These are phyloP conservation scores for Onygena corvina DNA, from an alignment of 2,329 filamentous ascomycete species.

Conservation along the genomic window DNA sequence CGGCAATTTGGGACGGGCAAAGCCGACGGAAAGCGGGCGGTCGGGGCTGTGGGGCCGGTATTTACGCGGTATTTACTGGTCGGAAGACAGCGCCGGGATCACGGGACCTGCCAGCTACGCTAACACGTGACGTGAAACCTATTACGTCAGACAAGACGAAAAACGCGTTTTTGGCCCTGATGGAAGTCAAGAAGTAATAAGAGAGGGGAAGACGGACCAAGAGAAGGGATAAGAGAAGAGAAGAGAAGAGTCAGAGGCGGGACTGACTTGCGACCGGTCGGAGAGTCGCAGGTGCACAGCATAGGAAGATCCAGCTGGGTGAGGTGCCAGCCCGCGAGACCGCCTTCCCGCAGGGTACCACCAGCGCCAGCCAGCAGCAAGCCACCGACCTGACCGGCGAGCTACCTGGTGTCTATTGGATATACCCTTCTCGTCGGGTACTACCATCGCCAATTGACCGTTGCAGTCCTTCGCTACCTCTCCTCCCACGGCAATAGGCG, in stretches of 20 bases:
- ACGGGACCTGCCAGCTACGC: not conserved
- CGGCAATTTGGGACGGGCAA: not conserved
- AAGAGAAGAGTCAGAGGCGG: no score
- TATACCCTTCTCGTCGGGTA: not conserved
- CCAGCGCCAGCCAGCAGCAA: no score
- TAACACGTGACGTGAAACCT: not conserved
- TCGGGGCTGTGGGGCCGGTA: not conserved
- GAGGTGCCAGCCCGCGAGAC: no score
- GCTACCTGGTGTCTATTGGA: not conserved
- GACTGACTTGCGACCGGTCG: no score
- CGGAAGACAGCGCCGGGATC: not conserved
- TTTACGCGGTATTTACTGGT: not conserved
- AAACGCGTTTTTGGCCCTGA: no score
- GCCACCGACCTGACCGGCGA: no score
- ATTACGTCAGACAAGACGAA: slow-evolving; percentile 6
- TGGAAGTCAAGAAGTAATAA: no score
- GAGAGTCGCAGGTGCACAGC: no score
- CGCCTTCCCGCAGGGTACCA: no score
- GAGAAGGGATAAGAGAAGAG: not conserved
- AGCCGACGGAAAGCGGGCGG: slow-evolving; percentile 10
- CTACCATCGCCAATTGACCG: not conserved
- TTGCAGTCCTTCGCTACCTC: no score
- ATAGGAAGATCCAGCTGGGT: no score
- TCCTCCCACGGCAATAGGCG: not conserved
- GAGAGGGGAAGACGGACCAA: not conserved